These are phyloP conservation scores for Priceomyces fermenticarens DNA, from an alignment of 805 yeast species.

Conservation along the genomic window DNA sequence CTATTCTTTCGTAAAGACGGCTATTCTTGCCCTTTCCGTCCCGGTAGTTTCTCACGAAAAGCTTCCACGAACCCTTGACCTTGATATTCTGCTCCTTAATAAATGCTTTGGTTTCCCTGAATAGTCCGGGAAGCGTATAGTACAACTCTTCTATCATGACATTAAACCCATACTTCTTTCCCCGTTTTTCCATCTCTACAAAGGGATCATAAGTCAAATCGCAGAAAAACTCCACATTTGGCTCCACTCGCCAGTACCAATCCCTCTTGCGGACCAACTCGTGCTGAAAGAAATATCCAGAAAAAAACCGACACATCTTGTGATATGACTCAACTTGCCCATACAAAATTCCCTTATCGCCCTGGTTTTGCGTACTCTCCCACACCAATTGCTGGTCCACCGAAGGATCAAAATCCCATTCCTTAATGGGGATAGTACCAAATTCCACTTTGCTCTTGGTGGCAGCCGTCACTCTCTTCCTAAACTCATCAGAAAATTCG, in stretches of 20 bases:
- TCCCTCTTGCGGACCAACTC: constrained; percentile 66
- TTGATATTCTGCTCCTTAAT: constrained; percentile 43
- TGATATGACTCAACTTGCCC: constrained; percentile 83
- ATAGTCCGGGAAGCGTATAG: constrained; percentile 80
- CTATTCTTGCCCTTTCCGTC: constrained; percentile 19
- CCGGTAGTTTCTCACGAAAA: constrained; percentile 47
- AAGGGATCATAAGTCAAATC: constrained; percentile 93
- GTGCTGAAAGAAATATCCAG: constrained; percentile 81
- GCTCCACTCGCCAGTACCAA: constrained; percentile 98
- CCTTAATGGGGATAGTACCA: constrained; percentile 55
- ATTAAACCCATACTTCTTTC: constrained; percentile 83
- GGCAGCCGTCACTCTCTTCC: constrained; percentile 43
- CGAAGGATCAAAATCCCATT: constrained; percentile 64
- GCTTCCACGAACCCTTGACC: constrained; percentile 66
- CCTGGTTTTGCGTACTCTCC: constrained; percentile 68
- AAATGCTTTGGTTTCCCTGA: constrained; percentile 67
- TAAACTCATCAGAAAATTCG: constrained; percentile 66
- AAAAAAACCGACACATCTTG: constrained; percentile 91
- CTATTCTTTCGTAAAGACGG: constrained; percentile 20
- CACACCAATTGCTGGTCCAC: constrained; percentile 42
- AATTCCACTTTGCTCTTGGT: constrained; percentile 68
- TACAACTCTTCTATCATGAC: constrained; percentile 73
- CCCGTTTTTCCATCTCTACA: constrained; percentile 62
- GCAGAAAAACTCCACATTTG: constrained; percentile 85
- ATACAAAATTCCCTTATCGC: constrained; percentile 80